Conservation (phyloP, 352 stramenopile genomes). For the Globisporangium spiculum region DNA sequence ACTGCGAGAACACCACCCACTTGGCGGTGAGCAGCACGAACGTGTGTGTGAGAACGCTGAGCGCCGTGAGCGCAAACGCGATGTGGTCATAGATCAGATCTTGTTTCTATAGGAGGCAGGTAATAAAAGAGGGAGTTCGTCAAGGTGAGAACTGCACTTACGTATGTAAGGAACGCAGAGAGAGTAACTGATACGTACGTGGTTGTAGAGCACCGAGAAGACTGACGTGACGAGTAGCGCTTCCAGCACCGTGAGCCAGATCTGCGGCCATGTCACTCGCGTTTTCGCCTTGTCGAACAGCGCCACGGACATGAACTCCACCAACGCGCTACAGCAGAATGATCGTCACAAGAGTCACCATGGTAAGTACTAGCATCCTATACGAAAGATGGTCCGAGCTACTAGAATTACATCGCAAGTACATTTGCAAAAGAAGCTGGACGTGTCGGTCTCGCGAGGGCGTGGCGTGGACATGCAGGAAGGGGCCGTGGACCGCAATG, state of each 20-base stretch:
- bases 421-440: slow-evolving; percentile 22
- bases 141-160: not conserved
- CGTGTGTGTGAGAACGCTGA: slow-evolving; percentile 31
- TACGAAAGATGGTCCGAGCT: not conserved
- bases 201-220: slow-evolving; percentile 37
- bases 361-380: not conserved
- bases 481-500: not conserved
- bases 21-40: slow-evolving; percentile 31
- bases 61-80: slow-evolving; percentile 27
- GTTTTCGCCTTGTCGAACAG: slow-evolving; percentile 15
- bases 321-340: slow-evolving; percentile 15
- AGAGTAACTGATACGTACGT: slow-evolving; percentile 13
- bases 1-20: slow-evolving; percentile 17
- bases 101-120: slow-evolving; percentile 3
- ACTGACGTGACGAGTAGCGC: slow-evolving; percentile 23
- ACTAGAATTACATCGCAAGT: slow-evolving; percentile 5
- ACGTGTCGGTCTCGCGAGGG: slow-evolving; percentile 1
- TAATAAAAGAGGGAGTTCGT: not conserved
- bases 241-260: slow-evolving; percentile 25
- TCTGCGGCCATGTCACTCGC: slow-evolving; percentile 17
- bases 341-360: not conserved
- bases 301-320: slow-evolving; percentile 26
- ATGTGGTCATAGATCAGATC: slow-evolving; percentile 38
- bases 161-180: not conserved
- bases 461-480: slow-evolving; percentile 5